Percentiles rank a stretch among this genome's conserved stretches.
These are phyloP conservation scores for Suillus luteus DNA, from an alignment of 768 basidiomycete species.

Conservation along the genomic window DNA sequence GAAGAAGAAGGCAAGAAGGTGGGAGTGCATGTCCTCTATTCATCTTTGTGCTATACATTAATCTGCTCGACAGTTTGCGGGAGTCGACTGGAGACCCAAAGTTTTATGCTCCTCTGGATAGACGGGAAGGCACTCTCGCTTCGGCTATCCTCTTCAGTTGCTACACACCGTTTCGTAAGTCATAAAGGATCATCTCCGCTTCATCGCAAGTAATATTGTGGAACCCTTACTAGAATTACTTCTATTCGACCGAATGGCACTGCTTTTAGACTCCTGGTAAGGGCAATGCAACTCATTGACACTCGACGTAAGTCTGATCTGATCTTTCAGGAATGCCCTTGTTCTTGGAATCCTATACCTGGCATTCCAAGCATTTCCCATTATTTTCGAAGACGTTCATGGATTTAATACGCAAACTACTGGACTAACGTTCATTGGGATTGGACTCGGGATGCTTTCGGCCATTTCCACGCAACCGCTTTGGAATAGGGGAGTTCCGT, in stretches of 20 bases:
- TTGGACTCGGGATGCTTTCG: constrained; percentile 48
- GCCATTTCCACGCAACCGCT: constrained; percentile 44
- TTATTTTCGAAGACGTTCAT: constrained; percentile 51
- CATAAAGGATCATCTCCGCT: not conserved
- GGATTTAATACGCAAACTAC: constrained; percentile 54
- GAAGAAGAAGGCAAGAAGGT: constrained; percentile 61
- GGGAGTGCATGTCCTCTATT: constrained; percentile 13
- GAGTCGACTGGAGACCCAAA: constrained; percentile 52
- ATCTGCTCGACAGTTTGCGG: constrained; percentile 44
- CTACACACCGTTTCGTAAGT: constrained; percentile 72
- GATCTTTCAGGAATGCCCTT: constrained; percentile 36
- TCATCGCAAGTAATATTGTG: constrained; percentile 2
- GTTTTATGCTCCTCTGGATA: constrained; percentile 65
- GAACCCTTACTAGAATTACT: constrained; percentile 50
- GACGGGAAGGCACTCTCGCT: constrained; percentile 43
- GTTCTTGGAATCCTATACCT: constrained; percentile 50
- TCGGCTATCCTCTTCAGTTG: constrained; percentile 58
- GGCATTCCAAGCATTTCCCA: constrained; percentile 58
- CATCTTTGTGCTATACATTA: not conserved
- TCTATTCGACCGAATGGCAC: constrained; percentile 71
- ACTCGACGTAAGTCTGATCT: not conserved
- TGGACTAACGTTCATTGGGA: constrained; percentile 52
- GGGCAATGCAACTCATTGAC: constrained; percentile 18
- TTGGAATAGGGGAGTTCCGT: constrained; percentile 40
- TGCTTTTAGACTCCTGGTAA: constrained; percentile 71